Evolutionary conservation across 345 rosid genomes (phyloP), one percentile per base, ranked within the genome.

Genomic region (Ailanthus altissimus): DNA sequence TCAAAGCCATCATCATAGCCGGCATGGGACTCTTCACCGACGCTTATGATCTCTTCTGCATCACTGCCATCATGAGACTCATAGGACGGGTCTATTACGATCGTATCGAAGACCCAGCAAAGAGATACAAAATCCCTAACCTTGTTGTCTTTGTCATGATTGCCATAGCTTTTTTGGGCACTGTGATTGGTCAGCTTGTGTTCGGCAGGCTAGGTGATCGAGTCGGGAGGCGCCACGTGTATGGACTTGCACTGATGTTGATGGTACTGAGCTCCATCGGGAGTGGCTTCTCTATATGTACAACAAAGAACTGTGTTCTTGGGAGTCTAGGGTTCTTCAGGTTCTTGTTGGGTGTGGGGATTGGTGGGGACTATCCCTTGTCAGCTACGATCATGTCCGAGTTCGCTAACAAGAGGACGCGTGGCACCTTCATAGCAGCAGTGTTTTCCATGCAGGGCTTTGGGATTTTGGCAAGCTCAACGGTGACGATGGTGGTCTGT

Each of bases 371-470:
- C 65, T 92, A 92, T 51, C 97, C 94, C 2, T 80, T 92, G 8
- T 92, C 97, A 2, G 97, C 94, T 0, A 90, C 94, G 6, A 90
- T 92, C 71, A 92, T 92, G 92, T 92, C 94, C 53, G 97, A 92
- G 80, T 92, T 90, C 8, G 94, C 97, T 2, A 92, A 92, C 76
- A 88, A 83, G 85, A 92, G 42, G 74, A 90, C 93, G 5, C 89
- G 97, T 2, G 97, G 97, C 0, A 83, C 89, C 11, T 90, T 92
- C 80, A 84, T 92, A 0, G 97, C 94, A 0, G 93, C 93, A 0
- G 90, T 92, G 42, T 92, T 92, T 51, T 90, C 94, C 2, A 88
- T 92, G 93, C 97, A 92, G 67, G 97, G 97, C 25, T 69, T 88
- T 5, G 97, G 97, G 65, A 92, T 90, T 32, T 54, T 90, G 84